Base-by-base conservation (phyloP, 768 basidiomycete species). In the Lactarius evosmus region DNA sequence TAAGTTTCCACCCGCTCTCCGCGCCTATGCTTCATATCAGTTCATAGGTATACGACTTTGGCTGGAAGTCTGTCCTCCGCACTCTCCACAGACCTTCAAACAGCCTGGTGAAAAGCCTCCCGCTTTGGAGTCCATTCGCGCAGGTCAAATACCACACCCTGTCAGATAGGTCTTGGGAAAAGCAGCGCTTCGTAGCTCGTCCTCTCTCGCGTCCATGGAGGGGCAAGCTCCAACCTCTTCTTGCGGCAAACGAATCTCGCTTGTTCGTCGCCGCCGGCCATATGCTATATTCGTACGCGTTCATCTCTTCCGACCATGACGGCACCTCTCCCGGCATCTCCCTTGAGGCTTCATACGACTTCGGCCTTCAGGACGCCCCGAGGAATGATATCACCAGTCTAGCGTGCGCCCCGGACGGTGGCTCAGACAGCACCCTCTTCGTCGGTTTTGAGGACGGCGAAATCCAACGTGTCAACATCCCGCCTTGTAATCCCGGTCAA, bases 381-480 rank as follows among this genome's bases (percentile, higher is more conserved):
- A 72, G 74, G 36, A 75, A 76, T 46, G 82, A 83, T 67, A 84
- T 89, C 70, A 87, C 86, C 19, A 79, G 79, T 19, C 65, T 88
- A 22, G 74, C 79, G 11, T 82, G 83, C 61, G 69, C 80, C 33
- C 75, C 77, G 7, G 83, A 84, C 64, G 75, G 74, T 8, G 78
- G 75, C 8, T 67, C 72, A 46, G 78, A 84, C 64, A 72, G 74
- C 32, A 80, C 77, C 0, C 71, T 85, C n/a, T 78, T 79, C 67
- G 74, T 86, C 16, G 86, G 82, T 2, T 88, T 83, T 65, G 82
- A 79, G 40, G 81, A 87, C 68, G 85, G 88, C n/a, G 74, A 75
- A 25, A 72, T 84, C 7, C 83, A 87, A 67, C 79, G 76, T 56
- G 70, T 87, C 61, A 46, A 61, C 56, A 69, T 80, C 67, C 71